Conservation (phyloP, 805 yeast genomes). For the Sugiyamaella smithiae region DNA sequence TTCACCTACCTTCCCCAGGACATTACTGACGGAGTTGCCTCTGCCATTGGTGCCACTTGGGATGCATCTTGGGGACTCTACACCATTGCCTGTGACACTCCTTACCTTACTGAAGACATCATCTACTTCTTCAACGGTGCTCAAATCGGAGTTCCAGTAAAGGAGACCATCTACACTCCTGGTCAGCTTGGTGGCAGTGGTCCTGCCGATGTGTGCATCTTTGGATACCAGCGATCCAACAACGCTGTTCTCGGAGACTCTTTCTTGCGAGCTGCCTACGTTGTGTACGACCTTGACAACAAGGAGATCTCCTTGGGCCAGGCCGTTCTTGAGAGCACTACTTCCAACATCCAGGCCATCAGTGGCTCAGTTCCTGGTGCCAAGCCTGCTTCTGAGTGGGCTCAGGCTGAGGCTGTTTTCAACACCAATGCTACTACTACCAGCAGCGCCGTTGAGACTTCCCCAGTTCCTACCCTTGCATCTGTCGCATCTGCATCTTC, state of each 20-base stretch:
- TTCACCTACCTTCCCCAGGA: conserved; percentile 20
- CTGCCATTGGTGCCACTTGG: conserved; percentile 14
- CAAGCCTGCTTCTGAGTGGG: conserved; percentile 20
- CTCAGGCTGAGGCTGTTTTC: too few relatives aligned
- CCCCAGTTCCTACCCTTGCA: background rate
- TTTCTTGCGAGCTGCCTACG: conserved; percentile 59
- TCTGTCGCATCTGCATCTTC: background rate
- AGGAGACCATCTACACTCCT: conserved; percentile 15
- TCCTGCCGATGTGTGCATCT: background rate
- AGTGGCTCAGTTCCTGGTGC: conserved; percentile 31
- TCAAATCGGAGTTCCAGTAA: conserved; percentile 26
- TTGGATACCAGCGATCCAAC: background rate
- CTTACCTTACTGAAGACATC: conserved; percentile 29
- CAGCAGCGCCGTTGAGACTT: background rate
- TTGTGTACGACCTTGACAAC: conserved; percentile 61
- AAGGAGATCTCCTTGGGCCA: conserved; percentile 24
- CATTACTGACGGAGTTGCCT: conserved; percentile 10
- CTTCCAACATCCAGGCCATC: conserved; percentile 26
- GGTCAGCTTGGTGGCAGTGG: conserved; percentile 3
- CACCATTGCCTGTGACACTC: conserved; percentile 2
- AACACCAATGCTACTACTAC: background rate
- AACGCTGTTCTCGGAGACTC: conserved; percentile 56
- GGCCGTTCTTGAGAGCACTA: conserved; percentile 31
- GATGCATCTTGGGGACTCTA: background rate
- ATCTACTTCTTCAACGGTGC: conserved; percentile 43